phyloP scores from a whole-genome alignment of 148 eudicot species.

The Cornus controversa region DNA sequence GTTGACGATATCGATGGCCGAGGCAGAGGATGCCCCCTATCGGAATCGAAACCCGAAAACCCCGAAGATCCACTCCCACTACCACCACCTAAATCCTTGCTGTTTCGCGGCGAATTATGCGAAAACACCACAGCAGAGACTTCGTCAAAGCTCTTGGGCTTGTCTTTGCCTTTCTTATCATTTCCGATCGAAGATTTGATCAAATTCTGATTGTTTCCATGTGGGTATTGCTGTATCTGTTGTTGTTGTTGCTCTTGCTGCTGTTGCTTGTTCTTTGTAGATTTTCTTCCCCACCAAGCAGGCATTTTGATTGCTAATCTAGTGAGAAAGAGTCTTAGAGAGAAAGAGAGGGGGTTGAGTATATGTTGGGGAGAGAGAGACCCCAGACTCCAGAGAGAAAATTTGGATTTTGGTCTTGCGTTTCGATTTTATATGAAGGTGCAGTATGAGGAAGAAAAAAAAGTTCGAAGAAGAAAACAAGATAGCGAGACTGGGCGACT shows the following conservation, averaged over 20 bases:
- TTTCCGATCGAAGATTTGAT: conserved; percentile 7
- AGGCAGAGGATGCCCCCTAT: conserved; percentile 67
- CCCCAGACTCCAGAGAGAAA: not conserved
- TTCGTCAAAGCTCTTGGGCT: conserved; percentile 50
- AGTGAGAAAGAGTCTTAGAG: not conserved
- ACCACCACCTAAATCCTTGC: conserved; percentile 30
- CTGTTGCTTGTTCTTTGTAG: conserved; percentile 41
- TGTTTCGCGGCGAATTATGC: conserved; percentile 29
- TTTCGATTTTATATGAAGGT: conserved; percentile 5
- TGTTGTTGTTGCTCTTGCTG: conserved; percentile 11
- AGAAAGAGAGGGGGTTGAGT: not conserved
- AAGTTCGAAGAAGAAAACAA: conserved; percentile 1
- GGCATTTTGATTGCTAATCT: conserved; percentile 42
- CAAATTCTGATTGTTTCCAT: conserved; percentile 5
- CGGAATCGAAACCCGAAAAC: conserved; percentile 67
- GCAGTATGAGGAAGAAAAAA: not conserved
- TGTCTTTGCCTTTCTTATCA: conserved; percentile 15
- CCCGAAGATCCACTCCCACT: conserved; percentile 34
- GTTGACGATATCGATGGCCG: conserved; percentile 38
- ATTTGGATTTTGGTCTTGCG: conserved; percentile 3
- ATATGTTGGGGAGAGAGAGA: not conserved
- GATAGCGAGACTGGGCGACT: not conserved
- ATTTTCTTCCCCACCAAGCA: conserved; percentile 79
- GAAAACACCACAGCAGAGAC: not conserved
- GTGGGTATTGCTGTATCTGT: conserved; percentile 10